Conservation (phyloP, 352 stramenopile genomes). For the Phytophthora macrochlamydospora region DNA sequence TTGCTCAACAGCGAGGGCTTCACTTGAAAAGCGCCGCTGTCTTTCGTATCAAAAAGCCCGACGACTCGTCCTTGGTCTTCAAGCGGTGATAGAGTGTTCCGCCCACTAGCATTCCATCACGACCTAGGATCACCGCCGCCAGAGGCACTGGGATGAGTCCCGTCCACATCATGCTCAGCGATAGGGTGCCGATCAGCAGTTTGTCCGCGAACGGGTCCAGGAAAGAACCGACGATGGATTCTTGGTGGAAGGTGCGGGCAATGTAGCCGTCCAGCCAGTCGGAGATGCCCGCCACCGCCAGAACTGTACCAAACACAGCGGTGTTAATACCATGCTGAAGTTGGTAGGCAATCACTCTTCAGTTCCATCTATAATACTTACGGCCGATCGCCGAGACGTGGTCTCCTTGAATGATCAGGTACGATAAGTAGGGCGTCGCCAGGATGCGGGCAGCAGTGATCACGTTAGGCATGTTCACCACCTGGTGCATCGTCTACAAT, state of each 20-base stretch:
- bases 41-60: conserved; percentile 83
- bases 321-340: background rate
- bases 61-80: conserved; percentile 69
- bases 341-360: background rate
- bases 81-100: conserved; percentile 81
- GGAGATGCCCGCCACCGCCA: conserved; percentile 72
- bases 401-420: conserved; percentile 73
- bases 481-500: conserved; percentile 62
- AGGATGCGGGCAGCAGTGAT: conserved; percentile 83
- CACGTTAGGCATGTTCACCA: conserved; percentile 79
- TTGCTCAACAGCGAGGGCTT: conserved; percentile 77
- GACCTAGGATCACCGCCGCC: conserved; percentile 71
- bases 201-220: conserved; percentile 86
- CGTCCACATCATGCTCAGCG: conserved; percentile 75
- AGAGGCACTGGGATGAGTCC: conserved; percentile 67
- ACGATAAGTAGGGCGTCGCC: conserved; percentile 75
- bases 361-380: conserved; percentile 30
- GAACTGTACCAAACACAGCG: conserved; percentile 39
- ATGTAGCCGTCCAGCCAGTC: conserved; percentile 88
- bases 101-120: conserved; percentile 73
- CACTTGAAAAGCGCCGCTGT: conserved; percentile 75
- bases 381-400: conserved; percentile 69
- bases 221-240: conserved; percentile 85
- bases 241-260: conserved; percentile 71
- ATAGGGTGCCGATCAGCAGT: conserved; percentile 76